phyloP scores from a whole-genome alignment of 768 basidiomycete genomes.

The Boletus tomentosulus region DNA sequence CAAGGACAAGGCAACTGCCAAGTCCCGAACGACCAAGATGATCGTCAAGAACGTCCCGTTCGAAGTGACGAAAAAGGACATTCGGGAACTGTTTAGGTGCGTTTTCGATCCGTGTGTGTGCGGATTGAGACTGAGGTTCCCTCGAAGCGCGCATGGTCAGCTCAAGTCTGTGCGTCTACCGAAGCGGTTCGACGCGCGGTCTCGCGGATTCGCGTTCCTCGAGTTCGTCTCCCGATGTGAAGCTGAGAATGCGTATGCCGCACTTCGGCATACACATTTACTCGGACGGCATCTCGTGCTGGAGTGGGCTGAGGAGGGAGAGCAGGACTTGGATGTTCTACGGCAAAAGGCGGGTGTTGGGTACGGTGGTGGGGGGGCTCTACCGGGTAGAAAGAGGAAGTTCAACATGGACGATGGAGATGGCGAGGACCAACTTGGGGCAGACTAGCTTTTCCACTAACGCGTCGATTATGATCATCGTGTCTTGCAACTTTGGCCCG shows the following conservation, averaged over 20 bases:
- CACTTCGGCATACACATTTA: slow-evolving; percentile 91
- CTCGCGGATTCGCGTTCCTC: slow-evolving; percentile 94
- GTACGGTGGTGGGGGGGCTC: slow-evolving; percentile 59
- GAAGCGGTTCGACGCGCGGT: slow-evolving; percentile 82
- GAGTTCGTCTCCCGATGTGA: slow-evolving; percentile 90
- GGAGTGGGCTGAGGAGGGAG: slow-evolving; percentile 87
- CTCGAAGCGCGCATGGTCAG: slow-evolving; percentile 74
- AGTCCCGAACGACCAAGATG: slow-evolving; percentile 83
- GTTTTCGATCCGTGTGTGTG: slow-evolving; percentile 27
- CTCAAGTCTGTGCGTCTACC: slow-evolving; percentile 94
- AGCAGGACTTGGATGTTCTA: slow-evolving; percentile 71
- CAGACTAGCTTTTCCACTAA: slow-evolving; percentile 1
- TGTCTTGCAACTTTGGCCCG: no score
- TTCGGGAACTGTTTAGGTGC: slow-evolving; percentile 84
- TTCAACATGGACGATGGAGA: slow-evolving; percentile 48
- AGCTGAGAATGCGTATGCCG: slow-evolving; percentile 82
- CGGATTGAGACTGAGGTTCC: neutral
- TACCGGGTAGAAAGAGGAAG: slow-evolving; percentile 78
- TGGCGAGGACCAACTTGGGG: slow-evolving; percentile 29
- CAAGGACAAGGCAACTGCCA: slow-evolving; percentile 36
- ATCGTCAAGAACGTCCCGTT: slow-evolving; percentile 98
- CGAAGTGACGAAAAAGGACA: slow-evolving; percentile 91
- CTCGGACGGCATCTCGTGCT: slow-evolving; percentile 93
- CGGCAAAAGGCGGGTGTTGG: slow-evolving; percentile 79
- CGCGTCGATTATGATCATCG: neutral